phyloP scores from a whole-genome alignment of 441 rosid species.

The Eutrema salsugineum region DNA sequence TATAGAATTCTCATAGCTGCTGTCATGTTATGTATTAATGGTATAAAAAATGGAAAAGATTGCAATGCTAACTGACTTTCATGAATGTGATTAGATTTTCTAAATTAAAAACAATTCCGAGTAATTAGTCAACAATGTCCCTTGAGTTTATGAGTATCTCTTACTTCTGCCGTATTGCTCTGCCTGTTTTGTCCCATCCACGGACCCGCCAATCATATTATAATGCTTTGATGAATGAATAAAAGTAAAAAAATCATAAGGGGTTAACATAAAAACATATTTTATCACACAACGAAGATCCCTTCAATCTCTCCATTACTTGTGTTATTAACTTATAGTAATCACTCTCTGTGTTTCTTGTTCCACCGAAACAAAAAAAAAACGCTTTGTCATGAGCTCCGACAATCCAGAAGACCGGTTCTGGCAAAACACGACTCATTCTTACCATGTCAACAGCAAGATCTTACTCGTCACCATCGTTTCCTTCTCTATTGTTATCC shows the following conservation, averaged over 20 bases:
- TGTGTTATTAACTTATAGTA: not conserved
- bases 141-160: not conserved
- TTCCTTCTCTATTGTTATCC: conserved; percentile 33
- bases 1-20: not conserved
- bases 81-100: not conserved
- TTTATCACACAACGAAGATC: not conserved
- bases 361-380: not conserved
- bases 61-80: not conserved
- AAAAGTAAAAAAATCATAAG: not conserved
- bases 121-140: conserved; percentile 16
- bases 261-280: not conserved
- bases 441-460: conserved; percentile 36
- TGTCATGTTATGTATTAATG: not conserved
- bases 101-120: not conserved
- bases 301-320: not conserved
- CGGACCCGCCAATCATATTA: not conserved
- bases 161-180: not conserved
- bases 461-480: conserved; percentile 39
- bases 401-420: conserved; percentile 4
- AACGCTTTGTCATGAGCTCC: conserved; percentile 3
- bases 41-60: not conserved
- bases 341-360: not conserved
- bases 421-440: not conserved
- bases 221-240: not conserved
- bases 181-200: not conserved